phyloP scores from a whole-genome alignment of 805 yeast species.

The Zygoascus bituminiphila region DNA sequence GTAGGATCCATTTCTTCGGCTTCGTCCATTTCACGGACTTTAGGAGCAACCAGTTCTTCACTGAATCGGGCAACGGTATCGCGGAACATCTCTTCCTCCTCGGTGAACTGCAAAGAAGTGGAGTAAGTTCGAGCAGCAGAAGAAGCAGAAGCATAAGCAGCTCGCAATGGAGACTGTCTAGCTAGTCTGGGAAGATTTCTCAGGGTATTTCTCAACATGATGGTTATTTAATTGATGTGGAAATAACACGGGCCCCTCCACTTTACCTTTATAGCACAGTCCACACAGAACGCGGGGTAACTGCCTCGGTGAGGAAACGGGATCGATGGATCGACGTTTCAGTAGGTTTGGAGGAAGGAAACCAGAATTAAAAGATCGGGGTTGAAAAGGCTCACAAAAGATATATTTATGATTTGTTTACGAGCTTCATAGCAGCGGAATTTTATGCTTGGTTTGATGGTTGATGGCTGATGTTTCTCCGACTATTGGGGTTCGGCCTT shows the following conservation, averaged over 20 bases:
- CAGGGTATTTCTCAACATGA: background rate
- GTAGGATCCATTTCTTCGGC: constrained; percentile 28
- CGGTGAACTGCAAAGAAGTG: constrained; percentile 26
- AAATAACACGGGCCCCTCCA: background rate
- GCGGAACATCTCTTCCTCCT: constrained; percentile 36
- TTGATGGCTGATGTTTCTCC: too few relatives aligned
- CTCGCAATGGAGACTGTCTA: background rate
- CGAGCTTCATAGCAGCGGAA: too few relatives aligned
- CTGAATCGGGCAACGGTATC: constrained; percentile 34
- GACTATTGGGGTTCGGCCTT: too few relatives aligned
- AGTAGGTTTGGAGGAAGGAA: too few relatives aligned
- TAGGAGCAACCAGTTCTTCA: constrained; percentile 33
- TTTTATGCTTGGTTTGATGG: too few relatives aligned
- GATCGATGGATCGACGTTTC: too few relatives aligned
- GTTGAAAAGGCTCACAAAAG: too few relatives aligned
- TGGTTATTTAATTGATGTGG: background rate
- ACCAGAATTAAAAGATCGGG: too few relatives aligned
- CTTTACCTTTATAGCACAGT: background rate
- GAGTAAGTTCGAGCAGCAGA: background rate
- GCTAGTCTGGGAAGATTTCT: background rate
- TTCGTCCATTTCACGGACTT: constrained; percentile 34
- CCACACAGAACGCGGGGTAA: background rate
- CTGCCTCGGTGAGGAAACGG: background rate
- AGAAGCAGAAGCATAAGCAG: background rate
- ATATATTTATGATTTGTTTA: too few relatives aligned